Conservation (phyloP, 2,329 filamentous ascomycete species). For the Microdochium nivale region DNA sequence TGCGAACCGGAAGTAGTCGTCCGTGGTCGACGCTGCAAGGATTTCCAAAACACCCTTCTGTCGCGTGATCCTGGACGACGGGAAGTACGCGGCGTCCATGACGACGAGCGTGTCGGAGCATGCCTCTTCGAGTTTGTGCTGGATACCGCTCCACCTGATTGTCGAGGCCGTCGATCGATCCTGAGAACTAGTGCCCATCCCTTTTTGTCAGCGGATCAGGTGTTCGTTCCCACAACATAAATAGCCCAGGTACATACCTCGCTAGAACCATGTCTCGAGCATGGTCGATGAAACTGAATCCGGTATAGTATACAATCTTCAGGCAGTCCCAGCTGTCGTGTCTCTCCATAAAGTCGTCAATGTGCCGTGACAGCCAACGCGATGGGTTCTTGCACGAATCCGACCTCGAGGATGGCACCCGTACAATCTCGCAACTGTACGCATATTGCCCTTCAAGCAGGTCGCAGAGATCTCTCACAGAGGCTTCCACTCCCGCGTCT, state of each 20-base stretch:
- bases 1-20: constrained; percentile 38
- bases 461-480: constrained; percentile 37
- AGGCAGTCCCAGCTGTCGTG: constrained; percentile 46
- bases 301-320: constrained; percentile 51
- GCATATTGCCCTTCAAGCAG: constrained; percentile 44
- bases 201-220: constrained; percentile 4
- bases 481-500: constrained; percentile 28
- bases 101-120: constrained; percentile 46
- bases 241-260: constrained; percentile 30
- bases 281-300: constrained; percentile 43
- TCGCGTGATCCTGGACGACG: constrained; percentile 41
- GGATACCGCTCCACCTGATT: constrained; percentile 47
- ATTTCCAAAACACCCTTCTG: constrained; percentile 47
- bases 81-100: constrained; percentile 51
- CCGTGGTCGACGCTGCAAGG: constrained; percentile 45
- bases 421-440: constrained; percentile 37
- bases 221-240: background rate
- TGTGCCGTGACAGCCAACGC: constrained; percentile 42
- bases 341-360: constrained; percentile 44
- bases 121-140: constrained; percentile 47
- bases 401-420: constrained; percentile 36
- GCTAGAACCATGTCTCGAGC: constrained; percentile 49
- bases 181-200: constrained; percentile 32
- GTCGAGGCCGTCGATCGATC: constrained; percentile 33
- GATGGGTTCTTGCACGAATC: constrained; percentile 39